Evolutionary conservation across 306 rosid species (phyloP).

Genomic region (Urtica urens): DNA sequence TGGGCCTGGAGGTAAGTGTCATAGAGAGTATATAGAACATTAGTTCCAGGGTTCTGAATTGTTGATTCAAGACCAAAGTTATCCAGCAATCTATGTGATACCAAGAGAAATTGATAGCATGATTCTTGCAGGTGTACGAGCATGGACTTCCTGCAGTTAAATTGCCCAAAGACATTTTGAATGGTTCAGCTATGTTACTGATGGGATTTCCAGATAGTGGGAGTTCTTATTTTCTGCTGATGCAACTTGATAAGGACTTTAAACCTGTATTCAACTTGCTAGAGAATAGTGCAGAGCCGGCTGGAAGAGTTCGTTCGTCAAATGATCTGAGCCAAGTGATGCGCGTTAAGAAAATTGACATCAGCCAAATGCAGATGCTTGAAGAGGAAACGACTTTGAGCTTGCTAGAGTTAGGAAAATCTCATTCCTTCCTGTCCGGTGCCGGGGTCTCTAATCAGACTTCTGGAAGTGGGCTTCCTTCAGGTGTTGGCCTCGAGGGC

Average conservation of each 20-base stretch:
- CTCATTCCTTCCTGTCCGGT: constrained; percentile 35
- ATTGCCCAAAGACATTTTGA: constrained; percentile 55
- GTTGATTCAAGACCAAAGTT: neutral
- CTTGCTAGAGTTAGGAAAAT: constrained; percentile 68
- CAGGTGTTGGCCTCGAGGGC: constrained; percentile 42
- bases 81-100: constrained; percentile 7
- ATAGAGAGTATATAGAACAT: neutral
- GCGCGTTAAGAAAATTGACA: constrained; percentile 62
- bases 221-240: constrained; percentile 66
- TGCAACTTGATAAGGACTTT: constrained; percentile 91
- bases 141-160: constrained; percentile 61
- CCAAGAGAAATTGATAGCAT: constrained; percentile 5
- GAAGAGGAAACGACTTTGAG: constrained; percentile 85
- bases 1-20: constrained; percentile 76
- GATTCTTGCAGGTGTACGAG: constrained; percentile 66
- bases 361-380: constrained; percentile 73
- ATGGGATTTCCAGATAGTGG: constrained; percentile 97
- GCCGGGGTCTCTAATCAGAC: constrained; percentile 36
- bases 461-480: constrained; percentile 44
- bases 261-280: constrained; percentile 81
- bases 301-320: constrained; percentile 47
- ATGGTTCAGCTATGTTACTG: constrained; percentile 63
- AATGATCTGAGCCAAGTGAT: constrained; percentile 50
- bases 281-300: constrained; percentile 54
- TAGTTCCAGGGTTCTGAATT: constrained; percentile 1